These are phyloP conservation scores for Pelargonium australe DNA, from an alignment of 441 rosid species.

Conservation along the genomic window DNA sequence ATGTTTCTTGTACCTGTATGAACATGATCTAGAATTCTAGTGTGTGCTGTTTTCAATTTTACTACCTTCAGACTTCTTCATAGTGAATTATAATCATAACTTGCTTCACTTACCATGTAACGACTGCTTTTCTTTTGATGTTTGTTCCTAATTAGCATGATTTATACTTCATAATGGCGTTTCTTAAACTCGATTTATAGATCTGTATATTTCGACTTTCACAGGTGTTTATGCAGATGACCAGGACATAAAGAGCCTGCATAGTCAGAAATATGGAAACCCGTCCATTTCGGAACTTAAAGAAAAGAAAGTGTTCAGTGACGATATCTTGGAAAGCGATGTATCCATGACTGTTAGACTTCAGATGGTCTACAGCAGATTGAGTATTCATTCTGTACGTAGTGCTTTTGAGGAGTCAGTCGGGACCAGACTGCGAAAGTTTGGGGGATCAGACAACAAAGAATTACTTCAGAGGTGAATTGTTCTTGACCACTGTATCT, in stretches of 20 bases:
- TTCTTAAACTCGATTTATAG: not conserved
- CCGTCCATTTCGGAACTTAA: constrained; percentile 52
- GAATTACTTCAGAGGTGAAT: constrained; percentile 78
- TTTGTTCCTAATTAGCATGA: not conserved
- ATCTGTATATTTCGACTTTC: not conserved
- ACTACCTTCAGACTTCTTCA: too few species aligned
- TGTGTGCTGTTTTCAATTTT: too few species aligned
- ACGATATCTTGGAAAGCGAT: constrained; percentile 62
- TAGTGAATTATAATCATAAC: too few species aligned
- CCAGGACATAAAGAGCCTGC: constrained; percentile 44
- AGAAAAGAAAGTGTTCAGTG: constrained; percentile 40
- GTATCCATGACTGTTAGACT: constrained; percentile 60
- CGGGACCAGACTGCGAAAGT: constrained; percentile 71
- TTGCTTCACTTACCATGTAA: not conserved
- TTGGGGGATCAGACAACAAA: constrained; percentile 51
- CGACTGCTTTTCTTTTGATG: too few species aligned
- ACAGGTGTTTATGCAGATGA: constrained; percentile 78
- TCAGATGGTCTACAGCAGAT: constrained; percentile 65
- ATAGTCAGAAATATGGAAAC: constrained; percentile 55
- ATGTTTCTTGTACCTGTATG: too few species aligned
- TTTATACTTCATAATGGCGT: not conserved
- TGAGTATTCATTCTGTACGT: constrained; percentile 66
- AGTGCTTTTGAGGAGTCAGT: constrained; percentile 81
- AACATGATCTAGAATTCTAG: too few species aligned
- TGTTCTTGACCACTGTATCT: not conserved